These are phyloP conservation scores for Penicillium arizonense DNA, from an alignment of 495 filamentous ascomycete genomes.

Conservation along the genomic window DNA sequence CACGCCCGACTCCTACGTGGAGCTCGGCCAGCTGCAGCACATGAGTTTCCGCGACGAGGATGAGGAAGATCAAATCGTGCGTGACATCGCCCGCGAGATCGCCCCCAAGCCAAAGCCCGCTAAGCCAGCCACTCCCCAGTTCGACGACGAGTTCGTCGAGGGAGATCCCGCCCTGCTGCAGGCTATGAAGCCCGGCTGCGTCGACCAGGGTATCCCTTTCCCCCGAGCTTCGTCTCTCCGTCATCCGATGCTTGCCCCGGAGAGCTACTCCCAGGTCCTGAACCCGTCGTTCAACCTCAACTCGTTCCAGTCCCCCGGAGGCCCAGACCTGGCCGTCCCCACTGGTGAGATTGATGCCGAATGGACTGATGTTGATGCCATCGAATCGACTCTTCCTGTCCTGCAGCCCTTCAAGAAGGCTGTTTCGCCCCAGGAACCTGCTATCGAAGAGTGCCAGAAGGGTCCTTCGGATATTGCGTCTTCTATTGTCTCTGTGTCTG, in stretches of 20 bases:
- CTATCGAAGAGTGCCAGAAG: background rate
- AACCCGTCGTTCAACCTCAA: background rate
- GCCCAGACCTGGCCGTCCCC: background rate
- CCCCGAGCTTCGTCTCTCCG: background rate
- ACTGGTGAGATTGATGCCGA: background rate
- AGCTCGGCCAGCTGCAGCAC: conserved; percentile 5
- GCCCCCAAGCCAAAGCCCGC: conserved; percentile 1
- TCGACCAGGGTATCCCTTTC: background rate
- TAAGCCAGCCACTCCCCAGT: background rate
- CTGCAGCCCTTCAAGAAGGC: background rate
- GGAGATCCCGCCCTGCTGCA: background rate
- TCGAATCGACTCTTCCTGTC: conserved; percentile 1
- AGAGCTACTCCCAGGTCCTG: background rate
- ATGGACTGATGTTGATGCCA: conserved; percentile 4
- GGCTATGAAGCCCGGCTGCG: background rate
- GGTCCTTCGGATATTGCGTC: too few species aligned
- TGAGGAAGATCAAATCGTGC: conserved; percentile 4
- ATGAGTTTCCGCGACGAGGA: conserved; percentile 8
- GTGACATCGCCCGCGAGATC: conserved; percentile 1
- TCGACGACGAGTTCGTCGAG: background rate
- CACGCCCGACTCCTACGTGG: conserved; percentile 1
- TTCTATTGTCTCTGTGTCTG: too few species aligned
- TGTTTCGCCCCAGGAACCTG: background rate
- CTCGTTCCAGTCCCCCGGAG: background rate
- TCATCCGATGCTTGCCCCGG: background rate